A percentile compares a stretch with the other conserved stretches of the same genome.
Conservation (phyloP, 192 early-diverging fungal genomes). For the Dispira simplex region DNA sequence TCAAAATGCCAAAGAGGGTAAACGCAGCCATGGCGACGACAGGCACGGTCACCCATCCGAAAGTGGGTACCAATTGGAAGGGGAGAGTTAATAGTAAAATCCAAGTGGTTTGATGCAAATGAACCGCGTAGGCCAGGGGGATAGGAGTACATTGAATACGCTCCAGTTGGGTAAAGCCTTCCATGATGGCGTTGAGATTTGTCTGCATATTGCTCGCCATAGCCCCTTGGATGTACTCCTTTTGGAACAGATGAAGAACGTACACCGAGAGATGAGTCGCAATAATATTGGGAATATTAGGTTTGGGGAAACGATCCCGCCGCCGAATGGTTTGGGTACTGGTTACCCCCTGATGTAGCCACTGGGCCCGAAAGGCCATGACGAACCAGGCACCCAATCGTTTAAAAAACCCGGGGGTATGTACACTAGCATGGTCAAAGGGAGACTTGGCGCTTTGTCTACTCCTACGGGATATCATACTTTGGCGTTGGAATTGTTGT, state of each 20-base stretch:
- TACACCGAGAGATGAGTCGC: slow-evolving; percentile 30
- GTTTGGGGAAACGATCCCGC: not conserved
- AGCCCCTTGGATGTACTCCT: slow-evolving; percentile 25
- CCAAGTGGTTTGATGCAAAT: slow-evolving; percentile 53
- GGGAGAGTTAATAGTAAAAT: slow-evolving; percentile 49
- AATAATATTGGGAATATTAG: slow-evolving; percentile 33
- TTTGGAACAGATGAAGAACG: slow-evolving; percentile 18
- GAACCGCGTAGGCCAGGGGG: slow-evolving; percentile 50
- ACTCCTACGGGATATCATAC: not conserved
- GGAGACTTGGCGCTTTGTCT: not conserved
- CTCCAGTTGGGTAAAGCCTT: slow-evolving; percentile 46
- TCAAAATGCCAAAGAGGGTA: slow-evolving; percentile 61
- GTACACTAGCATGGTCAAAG: not conserved
- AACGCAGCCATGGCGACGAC: slow-evolving; percentile 43
- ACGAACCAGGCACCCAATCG: not conserved
- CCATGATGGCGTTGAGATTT: slow-evolving; percentile 32
- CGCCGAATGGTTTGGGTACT: slow-evolving; percentile 12
- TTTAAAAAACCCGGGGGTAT: not conserved
- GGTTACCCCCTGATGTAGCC: not conserved
- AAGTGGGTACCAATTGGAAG: slow-evolving; percentile 44
- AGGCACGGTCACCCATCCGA: slow-evolving; percentile 49
- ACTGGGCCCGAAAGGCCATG: not conserved
- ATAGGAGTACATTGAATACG: slow-evolving; percentile 53
- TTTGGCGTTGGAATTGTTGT: not conserved
- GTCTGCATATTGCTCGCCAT: slow-evolving; percentile 23